These are phyloP conservation scores for Naganishia liquefaciens DNA, from an alignment of 1,284 basidiomycete species.

Conservation along the genomic window DNA sequence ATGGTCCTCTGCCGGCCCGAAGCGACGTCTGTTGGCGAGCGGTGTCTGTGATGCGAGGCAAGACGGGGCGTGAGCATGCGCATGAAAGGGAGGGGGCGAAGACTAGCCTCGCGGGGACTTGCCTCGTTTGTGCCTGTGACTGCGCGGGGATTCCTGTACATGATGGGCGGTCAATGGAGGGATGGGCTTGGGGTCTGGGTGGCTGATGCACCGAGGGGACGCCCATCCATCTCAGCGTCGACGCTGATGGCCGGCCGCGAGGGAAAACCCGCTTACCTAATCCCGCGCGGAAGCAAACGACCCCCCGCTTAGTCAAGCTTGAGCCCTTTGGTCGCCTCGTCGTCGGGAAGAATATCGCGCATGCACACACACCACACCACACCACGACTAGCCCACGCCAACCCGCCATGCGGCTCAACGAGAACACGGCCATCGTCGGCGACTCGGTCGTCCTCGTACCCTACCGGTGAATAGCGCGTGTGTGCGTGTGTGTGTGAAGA, in stretches of 20 bases:
- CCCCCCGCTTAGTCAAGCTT: no score
- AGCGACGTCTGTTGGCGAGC: constrained; percentile 75
- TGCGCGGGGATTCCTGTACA: constrained; percentile 37
- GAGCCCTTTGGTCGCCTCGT: no score
- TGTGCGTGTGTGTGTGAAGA: constrained; percentile 5
- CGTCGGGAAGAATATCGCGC: no score
- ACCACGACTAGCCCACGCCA: not conserved
- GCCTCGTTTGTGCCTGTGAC: constrained; percentile 56
- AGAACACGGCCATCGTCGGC: constrained; percentile 65
- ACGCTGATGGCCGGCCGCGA: not conserved
- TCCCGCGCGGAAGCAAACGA: constrained; percentile 8
- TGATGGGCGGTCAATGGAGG: not conserved
- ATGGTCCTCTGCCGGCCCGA: constrained; percentile 68
- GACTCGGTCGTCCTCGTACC: constrained; percentile 69
- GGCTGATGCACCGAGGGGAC: not conserved
- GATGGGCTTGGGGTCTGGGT: no score
- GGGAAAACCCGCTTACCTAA: not conserved
- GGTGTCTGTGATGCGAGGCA: constrained; percentile 46
- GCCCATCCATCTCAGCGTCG: not conserved
- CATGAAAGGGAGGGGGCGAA: not conserved
- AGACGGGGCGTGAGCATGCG: constrained; percentile 26
- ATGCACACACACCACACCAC: no score
- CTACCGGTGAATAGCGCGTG: constrained; percentile 60
- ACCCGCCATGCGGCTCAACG: constrained; percentile 65
- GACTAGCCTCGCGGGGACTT: constrained; percentile 40